phyloP scores from a whole-genome alignment of 495 filamentous ascomycete genomes.

The Tuber calosporum region DNA sequence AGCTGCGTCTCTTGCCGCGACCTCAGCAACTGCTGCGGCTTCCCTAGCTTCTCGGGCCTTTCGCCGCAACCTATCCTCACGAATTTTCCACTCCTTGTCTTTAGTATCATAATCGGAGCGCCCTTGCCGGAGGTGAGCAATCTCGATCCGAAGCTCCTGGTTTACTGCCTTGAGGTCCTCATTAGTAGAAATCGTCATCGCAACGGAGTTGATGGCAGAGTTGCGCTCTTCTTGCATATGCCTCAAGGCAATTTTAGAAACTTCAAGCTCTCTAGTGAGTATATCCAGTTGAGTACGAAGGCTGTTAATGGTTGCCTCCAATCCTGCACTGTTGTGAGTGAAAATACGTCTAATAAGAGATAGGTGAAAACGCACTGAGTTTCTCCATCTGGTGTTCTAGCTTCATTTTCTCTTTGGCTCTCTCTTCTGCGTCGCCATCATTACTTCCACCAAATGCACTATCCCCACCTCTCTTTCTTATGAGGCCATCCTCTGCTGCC shows the following conservation, averaged over 20 bases:
- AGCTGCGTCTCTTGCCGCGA: conserved; percentile 27
- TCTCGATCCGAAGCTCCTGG: conserved; percentile 48
- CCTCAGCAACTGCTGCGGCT: conserved; percentile 25
- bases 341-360: background rate
- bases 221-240: conserved; percentile 59
- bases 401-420: conserved; percentile 43
- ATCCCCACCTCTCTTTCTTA: conserved; percentile 40
- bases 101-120: conserved; percentile 12
- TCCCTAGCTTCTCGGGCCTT: conserved; percentile 30
- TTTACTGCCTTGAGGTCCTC: conserved; percentile 59
- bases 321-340: conserved; percentile 44
- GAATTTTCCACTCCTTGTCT: conserved; percentile 29
- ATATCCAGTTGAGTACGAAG: conserved; percentile 55
- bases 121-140: conserved; percentile 45
- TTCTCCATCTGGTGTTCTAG: conserved; percentile 38
- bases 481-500: conserved; percentile 46
- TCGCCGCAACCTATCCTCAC: conserved; percentile 27
- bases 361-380: conserved; percentile 33
- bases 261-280: conserved; percentile 53
- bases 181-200: conserved; percentile 55
- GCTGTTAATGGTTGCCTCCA: conserved; percentile 54
- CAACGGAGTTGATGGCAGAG: conserved; percentile 57
- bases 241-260: conserved; percentile 55
- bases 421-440: conserved; percentile 41
- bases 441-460: conserved; percentile 44